phyloP scores from a whole-genome alignment of 2,329 filamentous ascomycete species.

The Seiridium cupressi region DNA sequence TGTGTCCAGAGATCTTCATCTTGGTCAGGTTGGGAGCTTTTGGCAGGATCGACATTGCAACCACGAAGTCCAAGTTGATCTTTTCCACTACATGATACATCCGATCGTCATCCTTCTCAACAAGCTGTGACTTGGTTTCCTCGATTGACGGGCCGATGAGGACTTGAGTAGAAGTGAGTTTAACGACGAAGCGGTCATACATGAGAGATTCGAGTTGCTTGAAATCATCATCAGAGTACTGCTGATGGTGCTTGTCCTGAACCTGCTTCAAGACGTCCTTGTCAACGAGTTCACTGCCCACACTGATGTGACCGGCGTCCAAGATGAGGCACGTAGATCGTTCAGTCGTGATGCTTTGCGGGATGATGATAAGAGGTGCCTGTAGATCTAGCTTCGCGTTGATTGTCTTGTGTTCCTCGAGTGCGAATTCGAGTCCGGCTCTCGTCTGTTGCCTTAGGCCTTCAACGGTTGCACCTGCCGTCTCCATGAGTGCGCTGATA shows the following conservation, averaged over 20 bases:
- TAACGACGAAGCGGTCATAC: constrained; percentile 96
- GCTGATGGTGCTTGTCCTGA: constrained; percentile 83
- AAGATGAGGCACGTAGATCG: constrained; percentile 87
- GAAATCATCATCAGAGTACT: constrained; percentile 87
- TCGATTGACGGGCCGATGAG: constrained; percentile 93
- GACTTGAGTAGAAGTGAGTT: constrained; percentile 90
- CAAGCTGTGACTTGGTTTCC: constrained; percentile 80
- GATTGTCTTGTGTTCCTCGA: constrained; percentile 97
- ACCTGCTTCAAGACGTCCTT: constrained; percentile 86
- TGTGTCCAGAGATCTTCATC: constrained; percentile 83
- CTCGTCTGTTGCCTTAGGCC: constrained; percentile 92
- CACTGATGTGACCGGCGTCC: constrained; percentile 92
- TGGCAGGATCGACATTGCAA: constrained; percentile 96
- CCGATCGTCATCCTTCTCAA: constrained; percentile 63
- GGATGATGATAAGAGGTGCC: constrained; percentile 93
- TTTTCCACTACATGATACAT: constrained; percentile 89
- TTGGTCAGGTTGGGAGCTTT: constrained; percentile 92
- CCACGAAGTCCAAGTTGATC: constrained; percentile 94
- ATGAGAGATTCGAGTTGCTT: constrained; percentile 85
- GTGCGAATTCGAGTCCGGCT: constrained; percentile 90
- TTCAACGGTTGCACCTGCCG: constrained; percentile 91
- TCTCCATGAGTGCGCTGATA: constrained; percentile 92
- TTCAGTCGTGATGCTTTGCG: constrained; percentile 82
- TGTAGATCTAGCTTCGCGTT: constrained; percentile 95
- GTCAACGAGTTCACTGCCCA: constrained; percentile 91